These are phyloP conservation scores for Sclerotinia glacialis DNA, from an alignment of 2,329 filamentous ascomycete species.

Conservation along the genomic window DNA sequence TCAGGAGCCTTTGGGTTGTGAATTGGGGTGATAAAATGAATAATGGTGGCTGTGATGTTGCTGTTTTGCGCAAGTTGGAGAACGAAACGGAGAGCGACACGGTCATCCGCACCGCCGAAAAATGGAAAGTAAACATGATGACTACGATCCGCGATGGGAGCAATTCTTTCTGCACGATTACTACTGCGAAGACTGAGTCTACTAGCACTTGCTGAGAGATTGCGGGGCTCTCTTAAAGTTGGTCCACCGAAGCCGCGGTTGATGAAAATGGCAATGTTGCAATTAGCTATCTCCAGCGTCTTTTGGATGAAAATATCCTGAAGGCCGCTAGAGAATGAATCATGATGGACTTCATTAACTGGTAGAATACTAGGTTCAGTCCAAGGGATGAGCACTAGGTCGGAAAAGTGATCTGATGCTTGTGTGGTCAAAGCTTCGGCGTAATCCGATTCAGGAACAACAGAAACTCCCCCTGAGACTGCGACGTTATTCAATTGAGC, in stretches of 20 bases:
- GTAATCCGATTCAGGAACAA: slow-evolving; percentile 75
- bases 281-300: slow-evolving; percentile 60
- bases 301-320: slow-evolving; percentile 74
- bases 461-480: slow-evolving; percentile 75
- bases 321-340: slow-evolving; percentile 58
- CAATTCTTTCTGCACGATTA: slow-evolving; percentile 53
- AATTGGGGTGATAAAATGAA: slow-evolving; percentile 50
- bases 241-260: slow-evolving; percentile 64
- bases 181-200: slow-evolving; percentile 56
- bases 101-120: slow-evolving; percentile 80
- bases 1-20: slow-evolving; percentile 28
- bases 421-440: slow-evolving; percentile 72
- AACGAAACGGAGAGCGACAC: slow-evolving; percentile 73
- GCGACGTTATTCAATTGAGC: slow-evolving; percentile 80
- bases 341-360: slow-evolving; percentile 53
- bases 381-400: slow-evolving; percentile 85
- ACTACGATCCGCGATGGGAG: slow-evolving; percentile 62
- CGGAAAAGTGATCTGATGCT: slow-evolving; percentile 66
- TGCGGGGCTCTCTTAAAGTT: slow-evolving; percentile 42
- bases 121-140: slow-evolving; percentile 88
- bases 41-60: slow-evolving; percentile 73
- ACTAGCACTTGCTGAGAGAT: slow-evolving; percentile 48
- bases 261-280: slow-evolving; percentile 75
- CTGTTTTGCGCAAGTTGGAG: slow-evolving; percentile 80
- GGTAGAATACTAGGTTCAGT: slow-evolving; percentile 73